Percentiles rank a stretch among this genome's conserved stretches.
phyloP scores from a whole-genome alignment of 352 stramenopile genomes.

The Globisporangium viniferum region DNA sequence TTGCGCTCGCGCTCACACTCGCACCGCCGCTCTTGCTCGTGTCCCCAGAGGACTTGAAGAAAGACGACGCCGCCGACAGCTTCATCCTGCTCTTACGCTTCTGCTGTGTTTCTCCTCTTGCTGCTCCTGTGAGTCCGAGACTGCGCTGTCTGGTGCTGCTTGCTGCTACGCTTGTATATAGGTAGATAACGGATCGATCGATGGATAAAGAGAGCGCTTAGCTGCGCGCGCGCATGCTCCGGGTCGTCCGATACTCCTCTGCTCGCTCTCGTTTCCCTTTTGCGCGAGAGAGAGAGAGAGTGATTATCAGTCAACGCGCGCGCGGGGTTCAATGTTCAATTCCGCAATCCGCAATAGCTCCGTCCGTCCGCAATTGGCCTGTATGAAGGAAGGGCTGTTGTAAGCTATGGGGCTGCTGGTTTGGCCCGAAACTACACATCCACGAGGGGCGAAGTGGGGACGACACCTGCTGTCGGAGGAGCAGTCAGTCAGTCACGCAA shows the following conservation, averaged over 20 bases:
- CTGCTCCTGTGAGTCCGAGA: neutral
- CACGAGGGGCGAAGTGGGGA: no score
- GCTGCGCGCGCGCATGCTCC: constrained; percentile 9
- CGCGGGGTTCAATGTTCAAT: neutral
- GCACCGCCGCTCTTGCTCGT: constrained; percentile 2
- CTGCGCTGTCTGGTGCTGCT: neutral
- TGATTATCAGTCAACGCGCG: neutral
- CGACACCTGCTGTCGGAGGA: neutral
- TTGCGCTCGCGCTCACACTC: neutral
- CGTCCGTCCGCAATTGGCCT: constrained; percentile 1
- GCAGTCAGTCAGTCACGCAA: no score
- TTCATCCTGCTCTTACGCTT: constrained; percentile 5
- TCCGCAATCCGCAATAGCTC: neutral
- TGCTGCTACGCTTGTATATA: neutral
- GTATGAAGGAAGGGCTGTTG: neutral
- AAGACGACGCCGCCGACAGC: neutral
- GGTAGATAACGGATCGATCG: neutral
- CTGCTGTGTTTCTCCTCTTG: neutral
- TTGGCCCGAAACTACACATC: neutral
- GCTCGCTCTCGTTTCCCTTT: neutral
- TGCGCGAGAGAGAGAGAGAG: neutral
- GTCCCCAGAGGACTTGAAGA: constrained; percentile 3
- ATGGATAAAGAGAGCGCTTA: neutral
- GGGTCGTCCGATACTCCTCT: neutral
- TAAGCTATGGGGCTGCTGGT: neutral